Base-by-base conservation (phyloP, 441 rosid species). In the Populus tomentosa region DNA sequence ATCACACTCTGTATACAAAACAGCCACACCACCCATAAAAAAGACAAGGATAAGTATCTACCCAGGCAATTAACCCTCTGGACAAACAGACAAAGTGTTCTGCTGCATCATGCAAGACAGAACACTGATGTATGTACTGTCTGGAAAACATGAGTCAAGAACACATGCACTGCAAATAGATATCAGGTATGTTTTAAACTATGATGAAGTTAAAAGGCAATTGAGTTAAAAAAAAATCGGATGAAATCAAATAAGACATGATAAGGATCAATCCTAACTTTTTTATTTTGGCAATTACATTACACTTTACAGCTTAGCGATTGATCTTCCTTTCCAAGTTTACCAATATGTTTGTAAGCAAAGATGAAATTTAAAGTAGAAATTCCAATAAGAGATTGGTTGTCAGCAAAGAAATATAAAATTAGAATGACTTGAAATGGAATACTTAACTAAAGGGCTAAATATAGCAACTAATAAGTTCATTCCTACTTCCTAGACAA, bases 51-150 rank as follows among this genome's bases (percentile, higher is more conserved):
- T 74, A 75, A 84, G 78, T 77, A 77, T 79, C 74, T 78, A 78
- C 61, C n/a, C 81, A 65, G 73, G 75, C 74, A 76, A 82, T 64
- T 79, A 75, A 67, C 78, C 72, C 80, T 82, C 42, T 36, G 56
- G 70, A 79, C 87, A 75, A 85, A 46, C 20, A 3, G 56, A 4
- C 87, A 40, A 66, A 68, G 70, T 82, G 80, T 69, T 77, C 85
- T 69, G 83, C 83, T 77, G 66, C 80, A 82, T 64, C 80, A 73
- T 75, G 81, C 79, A 83, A 81, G 82, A 83, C 85, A 85, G 70
- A 53, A 53, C 61, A 53, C 61, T 18, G 81, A 80, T 80, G 80
- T 62, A 71, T 70, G 77, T 75, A 71, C 72, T 77, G 82, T 85
- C 84, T 76, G 71, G 21, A 70, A 86, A 81, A 75, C 59, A 50